A percentile compares a stretch with the other conserved stretches of the same genome.
Conservation (phyloP, 257 asterid species). For the Paulownia fortunei region DNA sequence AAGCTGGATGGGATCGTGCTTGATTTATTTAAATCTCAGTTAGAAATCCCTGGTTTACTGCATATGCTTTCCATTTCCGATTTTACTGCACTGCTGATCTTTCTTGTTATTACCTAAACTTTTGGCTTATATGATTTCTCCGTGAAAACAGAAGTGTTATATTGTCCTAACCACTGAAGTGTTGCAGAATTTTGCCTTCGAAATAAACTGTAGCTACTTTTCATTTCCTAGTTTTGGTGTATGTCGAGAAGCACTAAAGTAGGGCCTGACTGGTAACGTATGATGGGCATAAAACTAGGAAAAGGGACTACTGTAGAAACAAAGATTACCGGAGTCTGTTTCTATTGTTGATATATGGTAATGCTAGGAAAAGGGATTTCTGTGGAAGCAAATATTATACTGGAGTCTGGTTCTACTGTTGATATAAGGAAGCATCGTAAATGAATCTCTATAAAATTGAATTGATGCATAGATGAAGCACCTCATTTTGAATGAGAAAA, state of each 20-base stretch:
- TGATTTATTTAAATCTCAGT: background rate
- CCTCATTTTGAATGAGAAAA: background rate
- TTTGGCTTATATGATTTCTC: background rate
- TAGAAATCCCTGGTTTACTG: background rate
- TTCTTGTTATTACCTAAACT: background rate
- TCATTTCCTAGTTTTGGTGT: slow-evolving; percentile 5
- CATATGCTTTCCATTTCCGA: background rate
- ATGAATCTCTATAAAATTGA: background rate
- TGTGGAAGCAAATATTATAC: background rate
- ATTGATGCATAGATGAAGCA: background rate
- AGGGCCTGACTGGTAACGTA: slow-evolving; percentile 5
- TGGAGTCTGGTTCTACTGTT: background rate
- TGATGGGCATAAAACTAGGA: background rate
- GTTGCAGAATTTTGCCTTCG: background rate
- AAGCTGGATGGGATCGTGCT: background rate
- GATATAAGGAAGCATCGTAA: background rate
- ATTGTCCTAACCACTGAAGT: background rate
- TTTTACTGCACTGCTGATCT: background rate
- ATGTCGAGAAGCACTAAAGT: background rate
- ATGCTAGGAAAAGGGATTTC: background rate
- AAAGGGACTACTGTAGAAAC: background rate
- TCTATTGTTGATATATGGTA: background rate
- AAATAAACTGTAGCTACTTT: background rate
- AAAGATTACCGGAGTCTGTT: background rate
- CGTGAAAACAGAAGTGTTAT: background rate